phyloP scores from a whole-genome alignment of 75 land plant species.

The Sequoia sempervirens region DNA sequence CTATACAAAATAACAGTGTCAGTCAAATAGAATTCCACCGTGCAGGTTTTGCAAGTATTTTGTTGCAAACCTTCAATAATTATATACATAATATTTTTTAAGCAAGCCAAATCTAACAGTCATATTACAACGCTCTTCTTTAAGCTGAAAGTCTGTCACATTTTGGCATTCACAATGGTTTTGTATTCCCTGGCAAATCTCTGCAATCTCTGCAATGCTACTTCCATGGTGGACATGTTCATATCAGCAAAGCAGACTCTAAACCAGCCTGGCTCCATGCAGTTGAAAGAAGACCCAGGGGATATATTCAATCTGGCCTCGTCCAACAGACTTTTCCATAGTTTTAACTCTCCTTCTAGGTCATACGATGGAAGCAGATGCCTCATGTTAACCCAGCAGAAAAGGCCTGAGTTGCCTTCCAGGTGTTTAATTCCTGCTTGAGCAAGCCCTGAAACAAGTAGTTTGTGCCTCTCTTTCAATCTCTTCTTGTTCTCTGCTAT shows the following conservation, averaged over 20 bases:
- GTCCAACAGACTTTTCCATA: slow-evolving; percentile 13
- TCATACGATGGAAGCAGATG: slow-evolving; percentile 19
- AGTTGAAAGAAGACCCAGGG: slow-evolving; percentile 53
- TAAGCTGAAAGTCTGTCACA: neutral
- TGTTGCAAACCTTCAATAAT: no score
- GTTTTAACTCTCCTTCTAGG: neutral
- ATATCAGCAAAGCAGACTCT: slow-evolving; percentile 23
- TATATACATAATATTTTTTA: no score
- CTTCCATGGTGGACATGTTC: slow-evolving; percentile 21
- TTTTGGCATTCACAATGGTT: neutral
- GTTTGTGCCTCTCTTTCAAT: slow-evolving; percentile 25
- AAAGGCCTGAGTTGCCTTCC: slow-evolving; percentile 56
- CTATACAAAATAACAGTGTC: no score
- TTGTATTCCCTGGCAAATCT: neutral
- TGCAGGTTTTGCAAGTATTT: no score
- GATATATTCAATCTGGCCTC: slow-evolving; percentile 51
- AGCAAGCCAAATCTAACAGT: no score
- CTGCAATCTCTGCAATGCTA: slow-evolving; percentile 32
- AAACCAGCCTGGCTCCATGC: slow-evolving; percentile 59
- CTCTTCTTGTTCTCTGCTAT: slow-evolving; percentile 47
- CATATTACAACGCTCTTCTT: no score
- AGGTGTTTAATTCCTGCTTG: slow-evolving; percentile 33
- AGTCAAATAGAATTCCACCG: no score
- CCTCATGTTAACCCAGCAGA: slow-evolving; percentile 70
- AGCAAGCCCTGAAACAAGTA: slow-evolving; percentile 29